Evolutionary conservation across 148 eudicot species (phyloP), one percentile per base, ranked within the genome.

Genomic region (Simmondsia chinensis): DNA sequence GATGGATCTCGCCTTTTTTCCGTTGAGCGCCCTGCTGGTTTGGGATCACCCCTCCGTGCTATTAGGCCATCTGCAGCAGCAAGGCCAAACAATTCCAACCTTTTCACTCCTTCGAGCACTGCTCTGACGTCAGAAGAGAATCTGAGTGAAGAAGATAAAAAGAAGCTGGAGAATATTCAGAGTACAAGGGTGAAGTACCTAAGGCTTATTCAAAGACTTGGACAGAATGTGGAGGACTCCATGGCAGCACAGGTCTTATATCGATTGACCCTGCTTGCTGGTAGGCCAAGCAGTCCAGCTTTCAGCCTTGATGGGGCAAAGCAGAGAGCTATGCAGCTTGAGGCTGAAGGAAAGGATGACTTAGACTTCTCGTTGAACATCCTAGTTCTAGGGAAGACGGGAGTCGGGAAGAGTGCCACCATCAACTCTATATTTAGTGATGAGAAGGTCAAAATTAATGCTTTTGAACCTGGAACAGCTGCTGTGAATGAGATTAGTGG

Each of bases 321-420:
- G 64, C 67, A 46, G 43, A 77, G 57, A 20, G 83, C 83, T 49
- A 19, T 46, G 44, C 64, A 68, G 67, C 86, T 91, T 47, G 99
- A 91, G 58, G 63, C 60, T n/a, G 95, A 71, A 58, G 86, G 66
- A 8, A 71, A 68, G 30, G 76, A 69, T 33, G 81, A 81, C 47
- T 58, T 91, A 63, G 67, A 77, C 42, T 79, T 82, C 60, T 74
- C 87, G 9, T 46, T 91, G 51, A 86, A 66, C 69, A 73, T 91
- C 47, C 62, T 91, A 18, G 87, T 86, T 60, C 63, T 91, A 20
- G 99, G 99, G 26, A 91, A 91, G 67, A 54, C 78, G 15, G 99
- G 99, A 28, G 99, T 82, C 42, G 99, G 99, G 7, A 91, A 91
- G 61, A 91, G 99, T 72, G 88, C 99, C 20, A 82, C 93, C 20